phyloP scores from a whole-genome alignment of 2,329 filamentous ascomycete genomes.

The Colletotrichum sp. region DNA sequence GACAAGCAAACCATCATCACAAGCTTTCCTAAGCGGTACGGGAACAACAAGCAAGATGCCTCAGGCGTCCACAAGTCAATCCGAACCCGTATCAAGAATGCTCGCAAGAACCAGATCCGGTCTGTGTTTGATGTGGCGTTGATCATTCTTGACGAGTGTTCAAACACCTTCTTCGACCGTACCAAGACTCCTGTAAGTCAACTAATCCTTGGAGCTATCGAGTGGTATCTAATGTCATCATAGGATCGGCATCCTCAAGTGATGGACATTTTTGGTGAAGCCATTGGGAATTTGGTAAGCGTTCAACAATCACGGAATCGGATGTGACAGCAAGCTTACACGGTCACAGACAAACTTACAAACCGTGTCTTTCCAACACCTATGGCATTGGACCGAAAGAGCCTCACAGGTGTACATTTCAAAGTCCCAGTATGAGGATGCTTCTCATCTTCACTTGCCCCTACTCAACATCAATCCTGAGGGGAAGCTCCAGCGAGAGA shows the following conservation, averaged over 20 bases:
- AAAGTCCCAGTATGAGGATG: slow-evolving; percentile 20
- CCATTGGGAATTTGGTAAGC: slow-evolving; percentile 43
- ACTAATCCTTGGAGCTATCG: too few species aligned
- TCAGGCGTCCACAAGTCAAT: slow-evolving; percentile 47
- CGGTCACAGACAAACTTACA: slow-evolving; percentile 45
- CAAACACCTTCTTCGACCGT: slow-evolving; percentile 44
- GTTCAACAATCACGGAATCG: too few species aligned
- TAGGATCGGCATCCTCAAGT: slow-evolving; percentile 38
- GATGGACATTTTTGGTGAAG: slow-evolving; percentile 44
- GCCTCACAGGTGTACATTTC: slow-evolving; percentile 25
- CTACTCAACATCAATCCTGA: slow-evolving; percentile 48
- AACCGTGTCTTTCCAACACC: slow-evolving; percentile 38
- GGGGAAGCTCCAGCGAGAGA: slow-evolving; percentile 45
- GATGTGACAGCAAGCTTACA: too few species aligned
- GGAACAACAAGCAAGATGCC: slow-evolving; percentile 42
- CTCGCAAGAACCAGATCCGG: slow-evolving; percentile 30
- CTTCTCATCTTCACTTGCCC: slow-evolving; percentile 28
- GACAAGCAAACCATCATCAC: slow-evolving; percentile 42
- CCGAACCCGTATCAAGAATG: slow-evolving; percentile 32
- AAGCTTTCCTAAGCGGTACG: slow-evolving; percentile 47
- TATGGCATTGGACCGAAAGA: slow-evolving; percentile 31
- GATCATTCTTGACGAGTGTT: slow-evolving; percentile 47
- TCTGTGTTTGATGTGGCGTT: slow-evolving; percentile 47
- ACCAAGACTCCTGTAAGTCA: slow-evolving; percentile 29
- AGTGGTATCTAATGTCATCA: too few species aligned